Evolutionary conservation across 2,329 filamentous ascomycete genomes (phyloP).

Genomic region (Stagonosporopsis rhizophila): DNA sequence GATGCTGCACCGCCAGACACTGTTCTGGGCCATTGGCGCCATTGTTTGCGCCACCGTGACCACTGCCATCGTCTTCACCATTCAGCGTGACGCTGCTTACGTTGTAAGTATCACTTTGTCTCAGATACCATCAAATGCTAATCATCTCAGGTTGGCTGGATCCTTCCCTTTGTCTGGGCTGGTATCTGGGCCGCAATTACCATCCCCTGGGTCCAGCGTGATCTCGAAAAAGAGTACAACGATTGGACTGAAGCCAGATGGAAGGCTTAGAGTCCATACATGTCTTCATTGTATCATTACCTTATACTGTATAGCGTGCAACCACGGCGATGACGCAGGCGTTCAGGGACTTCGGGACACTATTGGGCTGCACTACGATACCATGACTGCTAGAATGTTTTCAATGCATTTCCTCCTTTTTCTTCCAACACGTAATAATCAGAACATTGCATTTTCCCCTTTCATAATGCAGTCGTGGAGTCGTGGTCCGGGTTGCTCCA

Average conservation of each 20-base stretch:
- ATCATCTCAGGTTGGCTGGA: constrained; percentile 53
- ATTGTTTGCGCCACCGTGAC: constrained; percentile 50
- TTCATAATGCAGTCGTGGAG: neutral
- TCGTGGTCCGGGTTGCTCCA: neutral
- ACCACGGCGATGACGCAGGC: constrained; percentile 15
- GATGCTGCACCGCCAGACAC: constrained; percentile 60
- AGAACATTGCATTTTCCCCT: neutral
- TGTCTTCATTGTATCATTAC: constrained; percentile 12
- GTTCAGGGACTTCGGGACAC: neutral
- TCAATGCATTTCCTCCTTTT: constrained; percentile 1
- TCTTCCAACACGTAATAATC: neutral
- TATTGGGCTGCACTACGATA: constrained; percentile 6
- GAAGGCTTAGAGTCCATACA: constrained; percentile 39
- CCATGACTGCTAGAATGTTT: constrained; percentile 14
- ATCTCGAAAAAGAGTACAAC: constrained; percentile 45
- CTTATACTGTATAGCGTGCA: constrained; percentile 3
- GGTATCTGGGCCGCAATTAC: constrained; percentile 57
- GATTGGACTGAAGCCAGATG: constrained; percentile 48
- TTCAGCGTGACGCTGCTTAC: constrained; percentile 57
- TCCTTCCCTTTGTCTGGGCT: constrained; percentile 59
- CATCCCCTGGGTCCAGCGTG: constrained; percentile 53
- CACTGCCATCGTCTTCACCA: constrained; percentile 57
- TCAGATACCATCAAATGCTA: neutral
- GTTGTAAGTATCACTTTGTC: constrained; percentile 47
- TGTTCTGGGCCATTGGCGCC: constrained; percentile 61